Conservation (phyloP, 208 protist genomes). For the Ichthyophonus hoferi region DNA sequence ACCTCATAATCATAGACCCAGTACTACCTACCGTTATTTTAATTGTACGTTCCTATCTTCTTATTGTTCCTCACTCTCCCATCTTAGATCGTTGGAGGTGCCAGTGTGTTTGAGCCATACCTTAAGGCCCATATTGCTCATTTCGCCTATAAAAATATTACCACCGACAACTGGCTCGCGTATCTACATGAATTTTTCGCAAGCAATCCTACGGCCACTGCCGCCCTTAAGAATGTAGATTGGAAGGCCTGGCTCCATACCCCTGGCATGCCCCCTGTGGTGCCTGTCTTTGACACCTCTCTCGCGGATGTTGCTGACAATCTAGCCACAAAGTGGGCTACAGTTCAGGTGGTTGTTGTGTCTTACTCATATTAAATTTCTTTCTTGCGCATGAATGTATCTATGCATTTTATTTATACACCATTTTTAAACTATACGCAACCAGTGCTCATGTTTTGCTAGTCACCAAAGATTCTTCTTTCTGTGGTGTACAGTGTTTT, state of each 20-base stretch:
- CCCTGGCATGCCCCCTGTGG: slow-evolving; percentile 3
- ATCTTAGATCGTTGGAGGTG: slow-evolving; percentile 54
- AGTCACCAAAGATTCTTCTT: too few relatives aligned
- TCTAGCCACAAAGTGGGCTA: not conserved
- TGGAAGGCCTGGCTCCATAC: not conserved
- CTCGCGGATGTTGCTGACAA: not conserved
- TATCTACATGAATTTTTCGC: slow-evolving; percentile 61
- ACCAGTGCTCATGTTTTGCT: too few relatives aligned
- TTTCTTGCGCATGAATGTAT: too few relatives aligned
- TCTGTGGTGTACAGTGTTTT: too few relatives aligned
- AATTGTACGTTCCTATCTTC: too few relatives aligned
- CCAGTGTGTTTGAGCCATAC: slow-evolving; percentile 54
- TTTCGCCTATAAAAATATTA: slow-evolving; percentile 57
- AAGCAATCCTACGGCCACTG: not conserved
- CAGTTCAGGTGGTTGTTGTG: not conserved
- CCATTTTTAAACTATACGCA: too few relatives aligned
- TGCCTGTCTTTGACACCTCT: not conserved
- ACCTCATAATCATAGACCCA: too few relatives aligned
- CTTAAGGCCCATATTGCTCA: slow-evolving; percentile 55
- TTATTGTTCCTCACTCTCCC: too few relatives aligned
- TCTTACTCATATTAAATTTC: too few relatives aligned
- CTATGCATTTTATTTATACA: too few relatives aligned
- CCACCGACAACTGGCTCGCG: slow-evolving; percentile 53
- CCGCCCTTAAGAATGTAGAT: not conserved
- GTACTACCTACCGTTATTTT: too few relatives aligned